Evolutionary conservation across 2,329 filamentous ascomycete genomes (phyloP).

Genomic region (Drechslerella stenobrocha): DNA sequence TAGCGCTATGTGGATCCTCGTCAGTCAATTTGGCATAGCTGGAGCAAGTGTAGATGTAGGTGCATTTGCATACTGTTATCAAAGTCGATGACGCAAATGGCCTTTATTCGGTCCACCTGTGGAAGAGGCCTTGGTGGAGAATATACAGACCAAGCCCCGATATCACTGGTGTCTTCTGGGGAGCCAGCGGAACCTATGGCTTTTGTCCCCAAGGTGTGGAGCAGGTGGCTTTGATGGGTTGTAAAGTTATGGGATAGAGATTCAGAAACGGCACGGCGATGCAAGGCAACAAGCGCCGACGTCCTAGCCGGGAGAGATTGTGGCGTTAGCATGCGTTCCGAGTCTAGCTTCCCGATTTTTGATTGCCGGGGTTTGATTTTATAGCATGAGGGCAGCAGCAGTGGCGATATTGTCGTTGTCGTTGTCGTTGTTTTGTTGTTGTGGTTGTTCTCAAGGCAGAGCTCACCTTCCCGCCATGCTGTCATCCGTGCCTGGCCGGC

Average conservation of each 20-base stretch:
- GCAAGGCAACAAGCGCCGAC: too few species aligned
- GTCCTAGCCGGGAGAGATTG: too few species aligned
- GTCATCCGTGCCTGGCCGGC: too few species aligned
- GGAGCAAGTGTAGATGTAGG: neutral
- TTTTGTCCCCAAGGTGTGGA: neutral
- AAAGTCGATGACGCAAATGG: conserved; percentile 43
- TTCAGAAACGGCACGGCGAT: neutral
- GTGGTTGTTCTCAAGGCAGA: too few species aligned
- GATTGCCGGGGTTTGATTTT: too few species aligned
- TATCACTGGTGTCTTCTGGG: neutral
- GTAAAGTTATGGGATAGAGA: neutral
- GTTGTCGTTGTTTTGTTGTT: too few species aligned
- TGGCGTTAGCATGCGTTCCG: too few species aligned
- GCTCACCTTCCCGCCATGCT: too few species aligned
- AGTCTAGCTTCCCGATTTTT: too few species aligned
- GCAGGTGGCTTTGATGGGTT: neutral
- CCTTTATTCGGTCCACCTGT: conserved; percentile 14
- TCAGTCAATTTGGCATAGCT: neutral
- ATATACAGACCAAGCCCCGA: conserved; percentile 25
- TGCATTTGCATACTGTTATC: conserved; percentile 33
- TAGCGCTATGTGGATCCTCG: conserved; percentile 5
- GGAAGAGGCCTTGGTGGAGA: conserved; percentile 29
- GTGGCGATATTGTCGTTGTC: too few species aligned
- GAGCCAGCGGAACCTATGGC: conserved; percentile 12
- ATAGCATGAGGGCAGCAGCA: too few species aligned